A percentile compares a stretch with the other conserved stretches of the same genome.
Evolutionary conservation across 257 asterid species (phyloP).

Genomic region (Scutellaria barbata): DNA sequence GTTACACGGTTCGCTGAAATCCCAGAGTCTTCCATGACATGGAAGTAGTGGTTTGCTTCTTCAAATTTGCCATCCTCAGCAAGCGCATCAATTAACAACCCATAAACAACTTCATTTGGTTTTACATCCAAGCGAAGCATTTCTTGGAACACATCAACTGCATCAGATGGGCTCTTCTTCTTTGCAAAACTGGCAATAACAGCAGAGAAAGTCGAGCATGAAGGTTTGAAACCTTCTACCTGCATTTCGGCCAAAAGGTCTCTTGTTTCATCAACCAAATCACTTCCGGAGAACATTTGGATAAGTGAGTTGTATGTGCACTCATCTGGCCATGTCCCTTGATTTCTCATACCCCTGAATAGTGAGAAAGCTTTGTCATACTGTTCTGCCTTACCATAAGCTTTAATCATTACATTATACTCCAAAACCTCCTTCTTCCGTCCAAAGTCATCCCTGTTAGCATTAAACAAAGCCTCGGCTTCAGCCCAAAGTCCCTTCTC

Average conservation of each 20-base stretch:
- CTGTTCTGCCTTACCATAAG: conserved; percentile 75
- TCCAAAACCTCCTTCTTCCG: conserved; percentile 67
- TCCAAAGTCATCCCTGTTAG: conserved; percentile 47
- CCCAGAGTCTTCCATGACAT: conserved; percentile 67
- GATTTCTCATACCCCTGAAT: conserved; percentile 82
- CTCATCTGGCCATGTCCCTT: conserved; percentile 93
- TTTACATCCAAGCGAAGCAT: conserved; percentile 60
- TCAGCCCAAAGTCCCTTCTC: conserved; percentile 83
- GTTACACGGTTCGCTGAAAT: conserved; percentile 66
- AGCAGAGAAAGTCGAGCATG: conserved; percentile 71
- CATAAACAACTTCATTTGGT: conserved; percentile 85
- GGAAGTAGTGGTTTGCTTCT: conserved; percentile 67
- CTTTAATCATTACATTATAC: conserved; percentile 94
- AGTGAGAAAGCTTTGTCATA: conserved; percentile 73
- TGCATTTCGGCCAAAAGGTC: conserved; percentile 72
- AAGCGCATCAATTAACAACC: conserved; percentile 67
- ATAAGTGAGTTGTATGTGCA: conserved; percentile 86
- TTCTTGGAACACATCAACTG: conserved; percentile 64
- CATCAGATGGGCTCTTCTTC: conserved; percentile 58
- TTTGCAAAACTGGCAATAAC: conserved; percentile 63
- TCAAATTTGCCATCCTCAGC: conserved; percentile 82
- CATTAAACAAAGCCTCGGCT: conserved; percentile 72
- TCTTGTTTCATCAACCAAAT: conserved; percentile 64
- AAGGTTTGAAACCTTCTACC: conserved; percentile 62
- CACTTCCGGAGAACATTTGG: conserved; percentile 79